phyloP scores from a whole-genome alignment of 352 stramenopile species.

The Pythium diclinum region DNA sequence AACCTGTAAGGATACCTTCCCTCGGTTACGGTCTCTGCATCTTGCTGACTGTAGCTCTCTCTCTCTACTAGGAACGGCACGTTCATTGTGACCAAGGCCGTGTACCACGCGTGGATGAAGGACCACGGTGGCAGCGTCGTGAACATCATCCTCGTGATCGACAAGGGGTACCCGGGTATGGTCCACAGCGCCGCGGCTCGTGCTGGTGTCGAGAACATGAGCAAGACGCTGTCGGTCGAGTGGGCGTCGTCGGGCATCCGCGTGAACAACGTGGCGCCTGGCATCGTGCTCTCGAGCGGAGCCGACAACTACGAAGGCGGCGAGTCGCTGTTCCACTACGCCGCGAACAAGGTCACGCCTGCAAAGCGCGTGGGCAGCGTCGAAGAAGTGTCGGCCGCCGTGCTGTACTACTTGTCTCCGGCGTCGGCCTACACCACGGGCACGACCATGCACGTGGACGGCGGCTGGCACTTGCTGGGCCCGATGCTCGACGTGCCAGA shows the following conservation, averaged over 20 bases:
- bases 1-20: slow-evolving; percentile 61
- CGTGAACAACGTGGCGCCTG: slow-evolving; percentile 92
- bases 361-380: slow-evolving; percentile 88
- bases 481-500: slow-evolving; percentile 65
- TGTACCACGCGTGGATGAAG: slow-evolving; percentile 92
- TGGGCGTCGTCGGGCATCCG: slow-evolving; percentile 91
- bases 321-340: slow-evolving; percentile 79
- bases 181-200: slow-evolving; percentile 88
- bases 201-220: slow-evolving; percentile 92
- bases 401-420: slow-evolving; percentile 84
- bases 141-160: slow-evolving; percentile 94
- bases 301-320: slow-evolving; percentile 91
- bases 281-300: slow-evolving; percentile 74
- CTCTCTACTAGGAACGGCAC: slow-evolving; percentile 68
- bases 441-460: slow-evolving; percentile 75
- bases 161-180: slow-evolving; percentile 93
- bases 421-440: slow-evolving; percentile 86
- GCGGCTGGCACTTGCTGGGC: slow-evolving; percentile 49
- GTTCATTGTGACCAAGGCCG: slow-evolving; percentile 91
- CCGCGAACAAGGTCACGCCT: slow-evolving; percentile 71
- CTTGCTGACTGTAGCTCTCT: not conserved
- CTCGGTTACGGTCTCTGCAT: not conserved
- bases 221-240: slow-evolving; percentile 91
- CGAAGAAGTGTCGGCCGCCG: slow-evolving; percentile 80
- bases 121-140: slow-evolving; percentile 92